Evolutionary conservation across 1,284 basidiomycete species (phyloP).

Genomic region (Rhodotorula sp.): DNA sequence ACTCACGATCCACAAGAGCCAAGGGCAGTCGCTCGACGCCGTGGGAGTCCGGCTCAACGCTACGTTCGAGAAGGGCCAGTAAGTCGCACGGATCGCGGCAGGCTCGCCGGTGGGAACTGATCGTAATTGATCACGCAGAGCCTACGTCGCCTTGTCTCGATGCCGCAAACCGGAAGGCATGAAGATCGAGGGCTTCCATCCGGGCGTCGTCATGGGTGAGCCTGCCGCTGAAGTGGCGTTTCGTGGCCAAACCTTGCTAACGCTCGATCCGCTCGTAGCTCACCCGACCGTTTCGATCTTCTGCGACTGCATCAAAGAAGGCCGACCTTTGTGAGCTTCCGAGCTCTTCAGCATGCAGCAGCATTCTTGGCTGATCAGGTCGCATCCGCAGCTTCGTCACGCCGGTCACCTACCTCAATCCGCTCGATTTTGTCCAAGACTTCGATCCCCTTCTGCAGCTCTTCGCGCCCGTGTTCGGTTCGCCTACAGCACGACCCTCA

Average conservation of each 20-base stretch:
- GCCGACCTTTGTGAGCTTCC: conserved; percentile 18
- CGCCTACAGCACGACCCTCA: not conserved
- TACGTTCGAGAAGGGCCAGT: conserved; percentile 40
- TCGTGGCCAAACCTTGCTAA: not conserved
- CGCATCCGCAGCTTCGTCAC: conserved; percentile 18
- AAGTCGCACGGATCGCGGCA: not conserved
- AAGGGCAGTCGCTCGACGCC: conserved; percentile 39
- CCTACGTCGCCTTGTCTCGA: conserved; percentile 38
- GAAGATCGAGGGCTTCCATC: conserved; percentile 33
- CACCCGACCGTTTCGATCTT: conserved; percentile 28
- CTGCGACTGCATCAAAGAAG: conserved; percentile 29
- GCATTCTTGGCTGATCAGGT: no score
- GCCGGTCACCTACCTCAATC: conserved; percentile 12
- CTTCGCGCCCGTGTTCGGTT: conserved; percentile 16
- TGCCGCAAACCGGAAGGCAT: conserved; percentile 35
- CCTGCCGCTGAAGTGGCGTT: no score
- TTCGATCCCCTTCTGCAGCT: conserved; percentile 22
- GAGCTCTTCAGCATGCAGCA: no score
- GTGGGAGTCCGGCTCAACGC: conserved; percentile 26
- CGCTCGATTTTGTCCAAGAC: conserved; percentile 24
- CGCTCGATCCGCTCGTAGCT: not conserved
- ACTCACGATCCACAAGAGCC: conserved; percentile 36
- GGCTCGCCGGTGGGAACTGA: not conserved
- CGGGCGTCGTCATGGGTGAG: conserved; percentile 32
- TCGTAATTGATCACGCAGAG: conserved; percentile 3